Percentiles rank a stretch among this genome's conserved stretches.
phyloP scores from a whole-genome alignment of 1,284 basidiomycete genomes.

The Porogramme epimiltina region DNA sequence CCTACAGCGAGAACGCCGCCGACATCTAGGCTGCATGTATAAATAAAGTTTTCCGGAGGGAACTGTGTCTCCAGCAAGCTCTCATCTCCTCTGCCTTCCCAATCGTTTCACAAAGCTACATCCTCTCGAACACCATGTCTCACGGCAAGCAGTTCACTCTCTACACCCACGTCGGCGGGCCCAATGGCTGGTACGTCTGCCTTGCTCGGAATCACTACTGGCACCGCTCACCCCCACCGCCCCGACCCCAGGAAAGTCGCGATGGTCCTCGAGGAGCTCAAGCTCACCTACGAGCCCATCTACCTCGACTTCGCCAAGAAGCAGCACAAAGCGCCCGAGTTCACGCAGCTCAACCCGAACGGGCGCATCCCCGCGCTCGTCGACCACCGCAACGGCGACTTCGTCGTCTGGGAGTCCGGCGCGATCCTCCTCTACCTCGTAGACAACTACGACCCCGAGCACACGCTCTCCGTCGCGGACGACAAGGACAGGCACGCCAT shows the following conservation, averaged over 20 bases:
- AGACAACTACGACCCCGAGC: conserved; percentile 17
- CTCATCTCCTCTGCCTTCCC: too few species aligned
- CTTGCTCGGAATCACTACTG: not conserved
- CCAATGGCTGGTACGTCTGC: conserved; percentile 6
- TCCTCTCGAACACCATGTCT: conserved; percentile 4
- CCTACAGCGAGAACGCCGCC: too few species aligned
- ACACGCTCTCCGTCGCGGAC: conserved; percentile 23
- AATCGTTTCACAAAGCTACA: too few species aligned
- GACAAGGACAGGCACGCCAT: conserved; percentile 19
- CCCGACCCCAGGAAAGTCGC: conserved; percentile 30
- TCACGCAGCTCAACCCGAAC: conserved; percentile 56
- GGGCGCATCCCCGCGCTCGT: conserved; percentile 53
- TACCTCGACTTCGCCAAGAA: conserved; percentile 38
- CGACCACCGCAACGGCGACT: conserved; percentile 39
- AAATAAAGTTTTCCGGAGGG: too few species aligned
- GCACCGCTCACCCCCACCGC: not conserved
- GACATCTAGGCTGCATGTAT: too few species aligned
- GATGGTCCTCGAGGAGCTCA: conserved; percentile 25
- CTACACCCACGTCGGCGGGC: conserved; percentile 1
- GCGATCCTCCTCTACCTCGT: conserved; percentile 34
- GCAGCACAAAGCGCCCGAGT: conserved; percentile 51
- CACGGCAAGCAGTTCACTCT: conserved; percentile 9
- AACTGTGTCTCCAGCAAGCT: too few species aligned
- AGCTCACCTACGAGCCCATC: conserved; percentile 29
- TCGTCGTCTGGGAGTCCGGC: conserved; percentile 48